A percentile compares a stretch with the other conserved stretches of the same genome.
phyloP scores from a whole-genome alignment of 2,329 filamentous ascomycete species.

The Septoria petroselini region DNA sequence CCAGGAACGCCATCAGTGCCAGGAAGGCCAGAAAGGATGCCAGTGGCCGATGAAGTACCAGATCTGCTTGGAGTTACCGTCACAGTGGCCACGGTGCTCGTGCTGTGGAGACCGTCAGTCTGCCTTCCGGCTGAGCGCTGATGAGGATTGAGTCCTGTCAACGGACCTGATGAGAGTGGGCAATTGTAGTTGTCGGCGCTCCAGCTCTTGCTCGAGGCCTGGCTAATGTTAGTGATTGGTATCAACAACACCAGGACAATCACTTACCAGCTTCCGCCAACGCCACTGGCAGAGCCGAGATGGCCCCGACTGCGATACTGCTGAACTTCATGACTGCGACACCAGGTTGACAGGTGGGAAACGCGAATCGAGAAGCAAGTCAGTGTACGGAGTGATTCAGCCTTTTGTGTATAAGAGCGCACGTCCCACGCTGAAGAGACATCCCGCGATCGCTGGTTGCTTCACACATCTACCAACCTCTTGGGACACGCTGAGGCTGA shows the following conservation, averaged over 20 bases:
- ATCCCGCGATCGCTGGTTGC: constrained; percentile 2
- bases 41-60: neutral
- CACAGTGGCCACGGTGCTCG: neutral
- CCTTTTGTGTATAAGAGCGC: constrained; percentile 12
- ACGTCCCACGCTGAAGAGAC: neutral
- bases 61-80: neutral
- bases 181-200: too few relatives aligned
- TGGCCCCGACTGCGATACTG: constrained; percentile 13
- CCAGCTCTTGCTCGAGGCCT: too few relatives aligned
- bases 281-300: constrained; percentile 18
- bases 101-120: neutral
- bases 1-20: too few relatives aligned
- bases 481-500: constrained; percentile 6
- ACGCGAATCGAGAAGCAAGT: constrained; percentile 1
- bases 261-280: constrained; percentile 1
- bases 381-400: neutral
- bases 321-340: constrained; percentile 22
- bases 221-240: too few relatives aligned
- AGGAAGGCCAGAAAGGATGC: neutral
- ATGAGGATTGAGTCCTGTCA: neutral
- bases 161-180: neutral
- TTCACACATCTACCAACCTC: constrained; percentile 3
- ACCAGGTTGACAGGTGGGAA: constrained; percentile 7
- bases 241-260: neutral
- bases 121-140: neutral